phyloP scores from a whole-genome alignment of 228 moss, liverwort and hornwort species.

The Sphagnum magellanicum region DNA sequence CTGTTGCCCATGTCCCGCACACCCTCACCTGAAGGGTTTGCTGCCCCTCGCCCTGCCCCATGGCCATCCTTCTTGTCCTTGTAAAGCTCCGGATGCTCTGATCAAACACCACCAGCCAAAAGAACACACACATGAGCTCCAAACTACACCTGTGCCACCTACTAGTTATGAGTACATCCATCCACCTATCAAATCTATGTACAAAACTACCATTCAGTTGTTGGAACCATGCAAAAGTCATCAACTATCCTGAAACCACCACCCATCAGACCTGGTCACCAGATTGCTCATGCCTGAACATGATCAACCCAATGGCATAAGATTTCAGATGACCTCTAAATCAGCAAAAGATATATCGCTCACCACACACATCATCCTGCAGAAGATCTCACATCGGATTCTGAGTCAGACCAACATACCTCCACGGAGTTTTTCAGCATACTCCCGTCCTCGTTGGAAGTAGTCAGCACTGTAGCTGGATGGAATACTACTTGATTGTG shows the following conservation, averaged over 20 bases:
- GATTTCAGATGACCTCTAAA: no score
- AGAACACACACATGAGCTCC: background rate
- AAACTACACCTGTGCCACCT: background rate
- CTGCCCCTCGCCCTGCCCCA: slow-evolving; percentile 32
- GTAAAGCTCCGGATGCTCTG: slow-evolving; percentile 88
- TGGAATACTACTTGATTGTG: slow-evolving; percentile 75
- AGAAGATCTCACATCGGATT: no score
- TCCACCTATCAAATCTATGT: no score
- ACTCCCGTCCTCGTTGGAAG: slow-evolving; percentile 87
- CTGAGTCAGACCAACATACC: slow-evolving; percentile 19
- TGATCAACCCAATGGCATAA: no score
- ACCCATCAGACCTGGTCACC: no score
- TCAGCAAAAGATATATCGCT: no score
- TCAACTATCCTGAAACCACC: no score
- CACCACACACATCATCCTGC: no score
- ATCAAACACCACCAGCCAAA: background rate
- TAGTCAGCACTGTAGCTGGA: slow-evolving; percentile 95
- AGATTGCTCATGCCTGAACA: no score
- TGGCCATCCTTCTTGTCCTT: slow-evolving; percentile 64
- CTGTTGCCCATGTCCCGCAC: slow-evolving; percentile 53
- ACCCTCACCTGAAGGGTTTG: slow-evolving; percentile 47
- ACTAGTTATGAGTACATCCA: no score
- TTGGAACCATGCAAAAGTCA: slow-evolving; percentile 1
- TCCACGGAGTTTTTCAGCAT: slow-evolving; percentile 72
- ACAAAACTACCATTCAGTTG: no score